These are phyloP conservation scores for Corniculantispora saksenae DNA, from an alignment of 2,329 filamentous ascomycete species.

Conservation along the genomic window DNA sequence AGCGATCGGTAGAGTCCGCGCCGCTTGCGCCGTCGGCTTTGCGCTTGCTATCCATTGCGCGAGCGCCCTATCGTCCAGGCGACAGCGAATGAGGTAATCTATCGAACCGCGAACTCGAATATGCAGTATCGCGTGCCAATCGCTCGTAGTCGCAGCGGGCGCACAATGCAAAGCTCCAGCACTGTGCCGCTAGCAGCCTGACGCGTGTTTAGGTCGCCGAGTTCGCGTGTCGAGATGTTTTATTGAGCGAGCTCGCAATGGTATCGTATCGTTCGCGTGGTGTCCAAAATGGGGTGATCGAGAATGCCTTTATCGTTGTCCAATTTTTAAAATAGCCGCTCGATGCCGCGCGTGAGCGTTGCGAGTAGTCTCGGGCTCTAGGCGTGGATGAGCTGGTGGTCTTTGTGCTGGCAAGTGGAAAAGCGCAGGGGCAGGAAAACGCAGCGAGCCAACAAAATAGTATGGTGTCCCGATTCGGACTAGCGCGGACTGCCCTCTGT, in stretches of 20 bases:
- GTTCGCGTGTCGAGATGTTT: constrained; percentile 6
- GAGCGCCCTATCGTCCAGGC: not conserved
- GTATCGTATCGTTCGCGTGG: not conserved
- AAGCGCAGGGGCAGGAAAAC: constrained; percentile 17
- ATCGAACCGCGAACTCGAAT: not conserved
- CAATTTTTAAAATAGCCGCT: not conserved
- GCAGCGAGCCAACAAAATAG: constrained; percentile 16
- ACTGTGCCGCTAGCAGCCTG: not conserved
- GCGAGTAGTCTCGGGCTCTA: not conserved
- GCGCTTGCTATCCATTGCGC: constrained; percentile 58
- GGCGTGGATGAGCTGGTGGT: constrained; percentile 15
- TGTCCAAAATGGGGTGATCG: not conserved
- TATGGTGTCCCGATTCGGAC: constrained; percentile 1
- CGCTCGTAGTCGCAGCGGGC: not conserved
- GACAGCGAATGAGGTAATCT: not conserved
- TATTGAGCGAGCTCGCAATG: not conserved
- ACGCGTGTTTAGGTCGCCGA: constrained; percentile 12
- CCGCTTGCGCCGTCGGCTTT: constrained; percentile 51
- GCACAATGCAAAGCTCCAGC: constrained; percentile 4
- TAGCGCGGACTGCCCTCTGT: constrained; percentile 7
- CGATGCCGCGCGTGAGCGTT: constrained; percentile 4
- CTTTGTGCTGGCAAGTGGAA: constrained; percentile 14
- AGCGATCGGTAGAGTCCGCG: constrained; percentile 53
- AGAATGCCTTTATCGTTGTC: not conserved
- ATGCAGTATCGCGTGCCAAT: not conserved